A percentile compares a stretch with the other conserved stretches of the same genome.
phyloP scores from a whole-genome alignment of 345 rosid species.

The Populus nigra region DNA sequence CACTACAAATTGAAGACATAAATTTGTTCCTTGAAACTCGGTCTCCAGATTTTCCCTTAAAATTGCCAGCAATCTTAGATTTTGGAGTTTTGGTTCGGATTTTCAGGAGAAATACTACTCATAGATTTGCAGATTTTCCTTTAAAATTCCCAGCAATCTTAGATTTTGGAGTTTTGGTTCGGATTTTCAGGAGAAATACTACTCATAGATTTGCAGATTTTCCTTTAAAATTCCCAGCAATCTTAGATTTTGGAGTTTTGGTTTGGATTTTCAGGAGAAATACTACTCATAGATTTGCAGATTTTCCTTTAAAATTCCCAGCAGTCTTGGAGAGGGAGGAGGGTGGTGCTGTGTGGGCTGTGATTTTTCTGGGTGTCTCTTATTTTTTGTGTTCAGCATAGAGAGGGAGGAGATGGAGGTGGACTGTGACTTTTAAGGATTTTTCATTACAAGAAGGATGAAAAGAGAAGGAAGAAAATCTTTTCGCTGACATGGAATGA shows the following conservation, averaged over 20 bases:
- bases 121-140: constrained; percentile 28
- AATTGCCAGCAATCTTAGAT: constrained; percentile 50
- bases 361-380: no score
- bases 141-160: no score
- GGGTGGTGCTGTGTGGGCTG: no score
- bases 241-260: constrained; percentile 43
- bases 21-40: constrained; percentile 87
- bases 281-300: constrained; percentile 38
- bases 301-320: no score
- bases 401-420: no score
- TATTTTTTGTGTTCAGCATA: no score
- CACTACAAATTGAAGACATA: constrained; percentile 64
- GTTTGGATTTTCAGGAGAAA: constrained; percentile 38
- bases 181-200: constrained; percentile 37
- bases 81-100: constrained; percentile 40
- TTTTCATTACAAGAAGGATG: no score
- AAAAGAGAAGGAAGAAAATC: no score
- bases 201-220: constrained; percentile 54
- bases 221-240: constrained; percentile 54
- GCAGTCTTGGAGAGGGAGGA: no score
- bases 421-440: no score
- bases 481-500: no score
- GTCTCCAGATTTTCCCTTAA: constrained; percentile 68
- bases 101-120: constrained; percentile 36
- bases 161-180: constrained; percentile 38